Conservation (phyloP, 176 grass and related monocot genomes). For the Alopecurus myosuroides region DNA sequence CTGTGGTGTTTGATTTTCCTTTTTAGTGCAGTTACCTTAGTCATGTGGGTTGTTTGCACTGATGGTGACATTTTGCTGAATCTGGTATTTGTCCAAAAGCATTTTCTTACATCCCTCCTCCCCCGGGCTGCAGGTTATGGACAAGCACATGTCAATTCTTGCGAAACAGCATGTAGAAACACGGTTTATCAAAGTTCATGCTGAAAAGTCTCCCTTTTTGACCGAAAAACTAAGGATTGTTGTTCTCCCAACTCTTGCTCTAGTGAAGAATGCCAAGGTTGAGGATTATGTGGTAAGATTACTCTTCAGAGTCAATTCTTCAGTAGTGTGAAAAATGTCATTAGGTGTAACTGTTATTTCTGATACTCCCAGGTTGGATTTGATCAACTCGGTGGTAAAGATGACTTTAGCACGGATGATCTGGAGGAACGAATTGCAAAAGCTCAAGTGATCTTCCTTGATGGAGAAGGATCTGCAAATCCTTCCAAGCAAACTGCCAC, state of each 20-base stretch:
- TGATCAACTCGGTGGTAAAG: slow-evolving; percentile 89
- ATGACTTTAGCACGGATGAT: slow-evolving; percentile 76
- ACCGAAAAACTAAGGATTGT: slow-evolving; percentile 84
- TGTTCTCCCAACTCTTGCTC: slow-evolving; percentile 78
- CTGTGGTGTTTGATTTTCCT: not conserved
- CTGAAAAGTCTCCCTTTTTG: slow-evolving; percentile 89
- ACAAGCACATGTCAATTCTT: slow-evolving; percentile 78
- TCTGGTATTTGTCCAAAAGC: not conserved
- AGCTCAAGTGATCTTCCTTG: slow-evolving; percentile 65
- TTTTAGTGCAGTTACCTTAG: not conserved
- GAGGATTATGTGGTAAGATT: slow-evolving; percentile 85
- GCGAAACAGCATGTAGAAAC: slow-evolving; percentile 95
- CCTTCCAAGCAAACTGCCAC: slow-evolving; percentile 18
- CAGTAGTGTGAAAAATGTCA: not conserved
- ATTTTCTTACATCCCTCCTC: not conserved
- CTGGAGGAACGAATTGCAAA: slow-evolving; percentile 80
- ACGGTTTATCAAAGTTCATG: slow-evolving; percentile 91
- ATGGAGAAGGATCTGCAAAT: slow-evolving; percentile 64
- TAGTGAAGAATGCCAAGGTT: slow-evolving; percentile 92
- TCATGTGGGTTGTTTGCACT: not conserved
- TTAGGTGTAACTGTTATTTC: not conserved
- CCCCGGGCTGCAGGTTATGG: slow-evolving; percentile 68
- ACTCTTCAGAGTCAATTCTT: not conserved
- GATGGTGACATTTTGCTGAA: not conserved
- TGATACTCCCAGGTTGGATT: slow-evolving; percentile 66